Percentiles rank a stretch among this genome's conserved stretches.
phyloP scores from a whole-genome alignment of 2,329 filamentous ascomycete genomes.

The Volutella citrinella region DNA sequence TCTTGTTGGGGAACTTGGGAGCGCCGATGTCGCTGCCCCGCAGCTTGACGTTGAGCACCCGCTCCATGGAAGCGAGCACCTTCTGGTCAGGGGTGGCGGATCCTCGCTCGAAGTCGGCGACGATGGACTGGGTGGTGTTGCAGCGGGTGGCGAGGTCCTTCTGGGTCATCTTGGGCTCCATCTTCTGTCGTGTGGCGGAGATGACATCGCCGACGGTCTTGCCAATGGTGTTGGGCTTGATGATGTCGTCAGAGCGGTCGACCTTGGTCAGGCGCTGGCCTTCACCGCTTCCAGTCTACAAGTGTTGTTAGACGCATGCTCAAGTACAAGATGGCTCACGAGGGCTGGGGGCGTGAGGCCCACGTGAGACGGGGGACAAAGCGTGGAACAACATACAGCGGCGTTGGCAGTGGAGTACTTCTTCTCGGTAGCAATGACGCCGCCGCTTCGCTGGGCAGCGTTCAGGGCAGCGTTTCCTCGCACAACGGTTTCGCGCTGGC shows the following conservation, averaged over 20 bases:
- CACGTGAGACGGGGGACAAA: conserved; percentile 2
- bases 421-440: conserved; percentile 84
- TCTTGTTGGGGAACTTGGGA: conserved; percentile 78
- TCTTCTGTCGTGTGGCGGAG: conserved; percentile 71
- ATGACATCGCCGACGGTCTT: conserved; percentile 79
- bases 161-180: conserved; percentile 95
- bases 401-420: conserved; percentile 76
- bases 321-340: conserved; percentile 1
- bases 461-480: conserved; percentile 82
- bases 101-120: conserved; percentile 84
- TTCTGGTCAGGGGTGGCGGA: conserved; percentile 79
- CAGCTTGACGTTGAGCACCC: conserved; percentile 83
- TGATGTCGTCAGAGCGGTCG: conserved; percentile 94
- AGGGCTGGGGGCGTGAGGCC: conserved; percentile 2
- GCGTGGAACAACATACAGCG: conserved; percentile 35
- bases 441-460: conserved; percentile 79
- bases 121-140: conserved; percentile 77
- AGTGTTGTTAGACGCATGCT: not conserved
- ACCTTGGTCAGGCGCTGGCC: conserved; percentile 97
- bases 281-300: conserved; percentile 45
- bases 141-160: conserved; percentile 82
- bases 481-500: conserved; percentile 80
- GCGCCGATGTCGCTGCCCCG: conserved; percentile 81
- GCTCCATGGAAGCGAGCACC: conserved; percentile 74
- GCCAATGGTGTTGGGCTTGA: conserved; percentile 92